These are phyloP conservation scores for Microascus cirrosus DNA, from an alignment of 2,329 filamentous ascomycete species.

Conservation along the genomic window DNA sequence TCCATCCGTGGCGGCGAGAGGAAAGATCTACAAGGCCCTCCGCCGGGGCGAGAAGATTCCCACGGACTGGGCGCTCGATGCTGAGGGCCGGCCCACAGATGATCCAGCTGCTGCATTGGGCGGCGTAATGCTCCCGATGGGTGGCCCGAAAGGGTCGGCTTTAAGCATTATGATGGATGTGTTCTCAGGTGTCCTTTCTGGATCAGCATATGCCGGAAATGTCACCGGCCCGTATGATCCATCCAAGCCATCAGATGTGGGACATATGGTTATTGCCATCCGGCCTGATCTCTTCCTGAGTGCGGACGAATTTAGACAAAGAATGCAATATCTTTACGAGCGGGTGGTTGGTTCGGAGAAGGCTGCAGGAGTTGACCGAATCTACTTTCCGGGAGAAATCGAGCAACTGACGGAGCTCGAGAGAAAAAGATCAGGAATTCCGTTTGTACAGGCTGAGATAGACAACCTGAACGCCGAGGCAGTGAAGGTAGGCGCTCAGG, in stretches of 20 bases:
- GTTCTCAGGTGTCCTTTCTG: constrained; percentile 69
- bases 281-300: constrained; percentile 67
- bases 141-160: constrained; percentile 70
- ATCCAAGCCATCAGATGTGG: constrained; percentile 56
- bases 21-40: constrained; percentile 62
- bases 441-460: constrained; percentile 44
- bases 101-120: constrained; percentile 61
- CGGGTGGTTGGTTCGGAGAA: constrained; percentile 41
- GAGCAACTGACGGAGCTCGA: constrained; percentile 43
- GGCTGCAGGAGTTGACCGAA: constrained; percentile 42
- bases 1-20: constrained; percentile 56
- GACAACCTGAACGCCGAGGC: constrained; percentile 45
- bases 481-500: constrained; percentile 24
- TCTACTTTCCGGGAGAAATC: constrained; percentile 52
- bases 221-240: constrained; percentile 70
- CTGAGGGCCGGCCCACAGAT: constrained; percentile 55
- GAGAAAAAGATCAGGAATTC: constrained; percentile 44
- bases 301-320: constrained; percentile 54
- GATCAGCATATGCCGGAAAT: constrained; percentile 66
- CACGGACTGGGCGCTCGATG: constrained; percentile 63
- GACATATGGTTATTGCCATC: constrained; percentile 62
- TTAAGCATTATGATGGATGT: constrained; percentile 82
- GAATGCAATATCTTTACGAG: constrained; percentile 46
- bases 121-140: constrained; percentile 79
- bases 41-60: constrained; percentile 60